These are phyloP conservation scores for Cornus florida DNA, from an alignment of 148 eudicot species.

Conservation along the genomic window DNA sequence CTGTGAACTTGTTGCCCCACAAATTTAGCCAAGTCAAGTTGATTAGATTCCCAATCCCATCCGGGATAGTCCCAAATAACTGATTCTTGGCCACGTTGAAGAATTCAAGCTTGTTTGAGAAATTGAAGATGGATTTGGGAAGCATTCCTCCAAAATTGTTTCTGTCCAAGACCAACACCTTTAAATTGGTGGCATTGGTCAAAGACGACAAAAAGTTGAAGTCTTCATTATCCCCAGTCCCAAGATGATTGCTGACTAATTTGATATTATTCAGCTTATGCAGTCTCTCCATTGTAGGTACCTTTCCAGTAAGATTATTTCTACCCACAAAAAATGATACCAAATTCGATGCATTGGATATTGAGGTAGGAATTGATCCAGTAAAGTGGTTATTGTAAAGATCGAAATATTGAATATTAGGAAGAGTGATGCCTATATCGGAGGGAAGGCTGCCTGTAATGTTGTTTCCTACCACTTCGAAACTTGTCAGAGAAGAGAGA, in stretches of 20 bases:
- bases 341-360: not conserved
- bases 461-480: too few relatives aligned
- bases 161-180: not conserved
- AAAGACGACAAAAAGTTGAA: slow-evolving; percentile 27
- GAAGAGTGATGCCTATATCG: not conserved
- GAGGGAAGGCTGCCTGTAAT: not conserved
- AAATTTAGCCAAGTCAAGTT: not conserved
- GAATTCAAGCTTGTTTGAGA: slow-evolving; percentile 4
- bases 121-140: slow-evolving; percentile 19
- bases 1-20: slow-evolving; percentile 2
- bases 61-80: slow-evolving; percentile 29
- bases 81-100: not conserved
- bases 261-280: not conserved
- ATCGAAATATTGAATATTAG: not conserved
- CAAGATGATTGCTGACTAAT: slow-evolving; percentile 3
- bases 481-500: too few relatives aligned
- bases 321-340: not conserved
- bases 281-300: not conserved
- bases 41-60: slow-evolving; percentile 13
- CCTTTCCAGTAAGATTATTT: not conserved
- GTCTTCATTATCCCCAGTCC: slow-evolving; percentile 18
- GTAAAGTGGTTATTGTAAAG: not conserved
- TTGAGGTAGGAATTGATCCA: slow-evolving; percentile 1
- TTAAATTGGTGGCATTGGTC: slow-evolving; percentile 27
- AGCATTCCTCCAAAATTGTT: slow-evolving; percentile 24